phyloP scores from a whole-genome alignment of 768 basidiomycete genomes.

The Collybiopsis luxurians region DNA sequence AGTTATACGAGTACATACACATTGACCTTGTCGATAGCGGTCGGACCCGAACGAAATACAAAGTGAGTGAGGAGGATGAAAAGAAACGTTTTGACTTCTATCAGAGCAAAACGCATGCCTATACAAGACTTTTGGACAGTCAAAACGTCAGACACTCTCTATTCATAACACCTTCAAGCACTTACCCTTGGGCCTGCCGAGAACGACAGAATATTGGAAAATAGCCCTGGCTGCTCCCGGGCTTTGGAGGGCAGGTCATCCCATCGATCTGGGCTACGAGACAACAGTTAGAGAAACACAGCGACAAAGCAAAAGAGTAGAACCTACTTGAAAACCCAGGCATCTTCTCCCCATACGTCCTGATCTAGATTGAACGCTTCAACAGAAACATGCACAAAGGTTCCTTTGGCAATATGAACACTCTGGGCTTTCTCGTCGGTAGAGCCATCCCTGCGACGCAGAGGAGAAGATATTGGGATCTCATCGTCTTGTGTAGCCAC shows the following conservation, averaged over 20 bases:
- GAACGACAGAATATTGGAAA: conserved; percentile 69
- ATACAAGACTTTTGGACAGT: conserved; percentile 93
- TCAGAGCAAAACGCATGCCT: conserved; percentile 77
- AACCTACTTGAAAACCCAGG: conserved; percentile 77
- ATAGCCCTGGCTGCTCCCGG: conserved; percentile 65
- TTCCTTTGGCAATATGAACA: conserved; percentile 61
- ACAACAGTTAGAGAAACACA: neutral
- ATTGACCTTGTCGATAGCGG: conserved; percentile 55
- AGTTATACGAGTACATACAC: conserved; percentile 42
- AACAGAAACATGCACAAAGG: conserved; percentile 72
- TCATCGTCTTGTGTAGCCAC: conserved; percentile 77
- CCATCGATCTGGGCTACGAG: conserved; percentile 76
- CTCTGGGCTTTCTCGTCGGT: conserved; percentile 36
- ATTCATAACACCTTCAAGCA: conserved; percentile 10
- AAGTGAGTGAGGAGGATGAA: conserved; percentile 71
- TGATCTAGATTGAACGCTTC: conserved; percentile 81
- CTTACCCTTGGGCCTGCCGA: conserved; percentile 80
- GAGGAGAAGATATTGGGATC: conserved; percentile 66
- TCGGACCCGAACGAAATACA: conserved; percentile 50
- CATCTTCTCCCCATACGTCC: conserved; percentile 75
- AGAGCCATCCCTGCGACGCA: conserved; percentile 48
- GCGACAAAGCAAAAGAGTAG: neutral
- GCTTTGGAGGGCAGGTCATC: conserved; percentile 71
- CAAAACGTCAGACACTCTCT: conserved; percentile 8
- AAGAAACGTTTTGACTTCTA: conserved; percentile 79